Conservation (phyloP, 1,284 basidiomycete genomes). For the Chalciporus sp. region DNA sequence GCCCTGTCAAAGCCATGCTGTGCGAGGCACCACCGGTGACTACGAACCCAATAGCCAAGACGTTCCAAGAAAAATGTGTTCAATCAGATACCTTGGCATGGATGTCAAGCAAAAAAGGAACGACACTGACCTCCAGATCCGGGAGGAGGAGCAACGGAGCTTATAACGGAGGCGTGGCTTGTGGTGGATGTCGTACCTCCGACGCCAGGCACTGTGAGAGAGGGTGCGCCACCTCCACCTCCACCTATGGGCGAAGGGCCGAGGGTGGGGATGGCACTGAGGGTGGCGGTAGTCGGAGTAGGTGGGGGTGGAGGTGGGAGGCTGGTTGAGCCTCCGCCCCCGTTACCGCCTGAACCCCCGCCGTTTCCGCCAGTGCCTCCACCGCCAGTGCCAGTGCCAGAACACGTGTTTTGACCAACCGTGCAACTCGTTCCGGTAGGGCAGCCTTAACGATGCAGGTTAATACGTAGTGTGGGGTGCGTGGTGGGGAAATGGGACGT, state of each 20-base stretch:
- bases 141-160: not conserved
- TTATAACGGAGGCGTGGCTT: too few relatives aligned
- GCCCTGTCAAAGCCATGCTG: not conserved
- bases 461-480: too few relatives aligned
- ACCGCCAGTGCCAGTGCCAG: not conserved
- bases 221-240: too few relatives aligned
- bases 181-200: too few relatives aligned
- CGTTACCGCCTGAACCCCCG: too few relatives aligned
- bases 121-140: not conserved
- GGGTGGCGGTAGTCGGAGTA: not conserved
- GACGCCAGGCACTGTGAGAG: too few relatives aligned
- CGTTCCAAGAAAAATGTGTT: too few relatives aligned
- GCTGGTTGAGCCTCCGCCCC: too few relatives aligned
- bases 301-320: not conserved
- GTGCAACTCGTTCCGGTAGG: conserved; percentile 14
- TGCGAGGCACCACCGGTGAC: conserved; percentile 9
- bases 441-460: conserved; percentile 3
- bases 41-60: not conserved
- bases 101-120: too few relatives aligned
- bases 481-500: too few relatives aligned
- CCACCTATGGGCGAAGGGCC: not conserved
- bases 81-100: too few relatives aligned
- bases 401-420: conserved; percentile 8
- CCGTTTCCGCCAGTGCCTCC: not conserved
- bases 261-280: not conserved